Evolutionary conservation across 345 rosid species (phyloP), one percentile per base, ranked within the genome.

Genomic region (Cardamine occulta): DNA sequence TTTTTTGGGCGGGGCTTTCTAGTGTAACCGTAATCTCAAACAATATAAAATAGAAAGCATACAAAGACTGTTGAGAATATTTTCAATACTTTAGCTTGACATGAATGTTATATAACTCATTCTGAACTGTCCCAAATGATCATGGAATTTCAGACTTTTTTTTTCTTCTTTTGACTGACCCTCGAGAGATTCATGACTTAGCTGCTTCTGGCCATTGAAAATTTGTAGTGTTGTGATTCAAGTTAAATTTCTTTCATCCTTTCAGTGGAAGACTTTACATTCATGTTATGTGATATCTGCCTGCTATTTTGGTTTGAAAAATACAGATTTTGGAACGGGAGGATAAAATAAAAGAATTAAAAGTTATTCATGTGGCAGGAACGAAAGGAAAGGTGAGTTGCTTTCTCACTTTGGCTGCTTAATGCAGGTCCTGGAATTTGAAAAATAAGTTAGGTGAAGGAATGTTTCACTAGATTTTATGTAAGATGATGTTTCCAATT

Each of bases 311-410:
- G 68, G 49, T 64, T 39, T 74, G 13, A 14, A 6, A 48, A 70
- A 23, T 74, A 39, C 82, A 93, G 97, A 88, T 90, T 67, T 80
- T 93, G 17, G 95, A 80, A 64, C 75, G 90, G 82, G 96, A 93
- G 80, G 89, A 89, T 23, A 82, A 75, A 31, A 57, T 90, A 56
- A 74, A 63, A 31, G 79, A 79, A 45, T 85, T 90, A 52, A 90
- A 84, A 75, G 84, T 93, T 78, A 88, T 93, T 73, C 98, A 93
- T 82, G 93, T 93, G 45, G 93, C 96, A 51, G 98, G 98, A 78
- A 93, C 98, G 3, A 90, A 93, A 78, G 98, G 98, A 68, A 93
- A 93, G 93, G 98, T 91, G 79, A 35, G 34, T 58, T 58, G 5
- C 5, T 68, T 56, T 69, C 32, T 40, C 49, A 54, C 31, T 29